Conservation (phyloP, 2,329 filamentous ascomycete species). For the Shiraia bambusicola region DNA sequence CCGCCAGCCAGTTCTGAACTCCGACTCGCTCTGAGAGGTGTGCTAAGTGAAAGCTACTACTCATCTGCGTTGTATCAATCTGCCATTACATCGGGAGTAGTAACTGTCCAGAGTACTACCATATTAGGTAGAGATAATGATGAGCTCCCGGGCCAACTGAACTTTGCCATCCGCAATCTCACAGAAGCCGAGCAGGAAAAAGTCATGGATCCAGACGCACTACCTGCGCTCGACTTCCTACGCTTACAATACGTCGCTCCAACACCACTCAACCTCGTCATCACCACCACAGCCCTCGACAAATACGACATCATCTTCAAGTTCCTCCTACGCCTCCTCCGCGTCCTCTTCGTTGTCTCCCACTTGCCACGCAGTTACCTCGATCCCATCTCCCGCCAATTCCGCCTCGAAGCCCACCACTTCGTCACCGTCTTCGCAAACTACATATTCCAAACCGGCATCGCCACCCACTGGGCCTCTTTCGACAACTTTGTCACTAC, state of each 20-base stretch:
- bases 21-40: conserved; percentile 82
- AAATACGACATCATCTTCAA: conserved; percentile 88
- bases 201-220: conserved; percentile 77
- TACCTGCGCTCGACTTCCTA: conserved; percentile 92
- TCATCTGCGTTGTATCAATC: conserved; percentile 38
- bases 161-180: conserved; percentile 76
- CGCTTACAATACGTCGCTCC: conserved; percentile 82
- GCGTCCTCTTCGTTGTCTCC: conserved; percentile 73
- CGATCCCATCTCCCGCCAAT: conserved; percentile 41
- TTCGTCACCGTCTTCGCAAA: conserved; percentile 72
- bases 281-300: conserved; percentile 68
- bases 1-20: conserved; percentile 92
- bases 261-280: conserved; percentile 67
- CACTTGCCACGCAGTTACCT: conserved; percentile 38
- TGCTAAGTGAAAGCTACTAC: conserved; percentile 74
- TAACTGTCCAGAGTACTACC: conserved; percentile 3
- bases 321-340: conserved; percentile 71
- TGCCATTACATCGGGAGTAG: conserved; percentile 8
- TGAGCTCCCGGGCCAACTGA: conserved; percentile 49
- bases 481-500: conserved; percentile 68
- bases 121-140: conserved; percentile 27
- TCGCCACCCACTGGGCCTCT: conserved; percentile 69
- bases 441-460: conserved; percentile 79
- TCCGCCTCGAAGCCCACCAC: conserved; percentile 76
- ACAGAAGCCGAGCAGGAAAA: conserved; percentile 74